Evolutionary conservation across 148 eudicot genomes (phyloP).

Genomic region (Nepenthes mirabilis): DNA sequence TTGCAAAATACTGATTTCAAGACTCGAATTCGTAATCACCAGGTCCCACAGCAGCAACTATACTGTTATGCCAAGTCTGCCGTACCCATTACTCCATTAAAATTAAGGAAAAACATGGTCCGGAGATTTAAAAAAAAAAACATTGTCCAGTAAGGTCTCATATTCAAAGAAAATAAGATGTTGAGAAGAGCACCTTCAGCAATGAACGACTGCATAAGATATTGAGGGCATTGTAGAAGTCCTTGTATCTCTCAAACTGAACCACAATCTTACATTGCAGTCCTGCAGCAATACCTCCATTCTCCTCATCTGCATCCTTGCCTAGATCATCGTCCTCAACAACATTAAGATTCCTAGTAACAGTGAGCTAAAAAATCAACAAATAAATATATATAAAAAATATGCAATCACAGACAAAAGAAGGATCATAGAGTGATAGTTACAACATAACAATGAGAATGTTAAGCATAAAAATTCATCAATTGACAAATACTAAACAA

Average conservation of each 20-base stretch:
- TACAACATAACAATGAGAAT: too few species aligned
- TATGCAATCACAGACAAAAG: slow-evolving; percentile 1
- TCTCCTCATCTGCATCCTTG: slow-evolving; percentile 43
- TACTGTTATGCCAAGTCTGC: too few species aligned
- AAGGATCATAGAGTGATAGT: too few species aligned
- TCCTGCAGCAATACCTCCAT: slow-evolving; percentile 48
- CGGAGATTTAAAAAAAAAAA: background rate
- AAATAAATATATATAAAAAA: slow-evolving; percentile 1
- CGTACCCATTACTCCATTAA: too few species aligned
- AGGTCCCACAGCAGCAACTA: too few species aligned
- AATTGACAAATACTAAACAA: too few species aligned
- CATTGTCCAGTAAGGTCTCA: too few species aligned
- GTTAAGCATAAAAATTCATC: too few species aligned
- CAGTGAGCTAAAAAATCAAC: slow-evolving; percentile 12
- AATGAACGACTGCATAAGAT: slow-evolving; percentile 59
- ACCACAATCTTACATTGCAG: slow-evolving; percentile 73
- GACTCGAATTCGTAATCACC: too few species aligned
- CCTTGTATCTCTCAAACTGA: slow-evolving; percentile 55
- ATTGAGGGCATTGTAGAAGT: slow-evolving; percentile 61
- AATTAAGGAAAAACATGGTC: background rate
- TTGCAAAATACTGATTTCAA: too few species aligned
- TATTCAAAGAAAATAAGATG: background rate
- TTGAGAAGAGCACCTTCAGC: slow-evolving; percentile 40
- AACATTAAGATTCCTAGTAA: slow-evolving; percentile 72
- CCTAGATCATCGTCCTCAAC: slow-evolving; percentile 67